Conservation (phyloP, 2,329 filamentous ascomycete genomes). For the Metarhizium humberi region DNA sequence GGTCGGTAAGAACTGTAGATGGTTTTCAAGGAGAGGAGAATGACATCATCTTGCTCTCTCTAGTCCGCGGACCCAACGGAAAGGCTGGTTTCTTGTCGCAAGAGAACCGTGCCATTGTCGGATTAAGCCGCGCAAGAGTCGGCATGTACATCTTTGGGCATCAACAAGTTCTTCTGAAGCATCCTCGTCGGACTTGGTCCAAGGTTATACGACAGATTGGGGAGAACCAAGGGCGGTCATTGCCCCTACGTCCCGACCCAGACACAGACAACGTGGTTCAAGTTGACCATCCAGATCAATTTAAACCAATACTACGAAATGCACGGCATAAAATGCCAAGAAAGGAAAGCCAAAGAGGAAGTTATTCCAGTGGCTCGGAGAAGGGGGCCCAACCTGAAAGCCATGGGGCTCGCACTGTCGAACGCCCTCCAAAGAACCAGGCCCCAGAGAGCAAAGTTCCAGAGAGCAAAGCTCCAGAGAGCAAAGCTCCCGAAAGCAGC, state of each 20-base stretch:
- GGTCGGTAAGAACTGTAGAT: conserved; percentile 71
- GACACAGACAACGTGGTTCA: conserved; percentile 41
- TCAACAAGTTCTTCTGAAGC: conserved; percentile 39
- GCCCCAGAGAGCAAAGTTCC: neutral
- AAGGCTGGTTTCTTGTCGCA: conserved; percentile 66
- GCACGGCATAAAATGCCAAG: neutral
- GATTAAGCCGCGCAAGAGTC: conserved; percentile 59
- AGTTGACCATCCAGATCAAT: conserved; percentile 45
- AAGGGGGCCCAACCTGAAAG: neutral
- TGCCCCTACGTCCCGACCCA: conserved; percentile 20
- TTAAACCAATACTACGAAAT: conserved; percentile 23
- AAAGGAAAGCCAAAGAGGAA: conserved; percentile 2
- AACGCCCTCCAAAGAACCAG: neutral
- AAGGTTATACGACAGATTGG: conserved; percentile 31
- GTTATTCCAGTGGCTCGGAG: neutral
- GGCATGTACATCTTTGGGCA: conserved; percentile 86
- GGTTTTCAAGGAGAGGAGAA: conserved; percentile 91
- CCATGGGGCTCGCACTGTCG: neutral
- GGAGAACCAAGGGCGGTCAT: conserved; percentile 19
- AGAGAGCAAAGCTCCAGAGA: neutral
- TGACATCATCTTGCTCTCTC: conserved; percentile 68
- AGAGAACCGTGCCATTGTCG: conserved; percentile 47
- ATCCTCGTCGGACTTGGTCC: conserved; percentile 28
- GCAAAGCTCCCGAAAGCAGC: neutral
- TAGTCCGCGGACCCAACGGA: conserved; percentile 59